phyloP scores from a whole-genome alignment of 2,329 filamentous ascomycete genomes.

The Penicillium decumbens region DNA sequence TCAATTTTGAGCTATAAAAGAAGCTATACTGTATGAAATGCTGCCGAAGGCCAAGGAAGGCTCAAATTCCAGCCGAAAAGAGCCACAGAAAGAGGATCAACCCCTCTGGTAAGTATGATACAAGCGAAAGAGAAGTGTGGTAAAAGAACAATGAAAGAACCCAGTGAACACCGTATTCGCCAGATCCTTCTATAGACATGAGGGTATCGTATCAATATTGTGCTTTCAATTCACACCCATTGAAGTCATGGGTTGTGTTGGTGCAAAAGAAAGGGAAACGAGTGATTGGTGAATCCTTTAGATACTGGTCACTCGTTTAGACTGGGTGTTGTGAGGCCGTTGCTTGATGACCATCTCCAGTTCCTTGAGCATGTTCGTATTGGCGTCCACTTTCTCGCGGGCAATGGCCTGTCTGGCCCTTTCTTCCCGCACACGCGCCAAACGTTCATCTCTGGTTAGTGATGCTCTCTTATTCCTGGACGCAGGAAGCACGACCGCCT shows the following conservation, averaged over 20 bases:
- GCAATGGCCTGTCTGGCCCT: conserved; percentile 66
- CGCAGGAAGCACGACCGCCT: conserved; percentile 74
- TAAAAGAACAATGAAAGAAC: conserved; percentile 7
- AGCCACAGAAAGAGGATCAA: background rate
- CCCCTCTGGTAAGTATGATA: conserved; percentile 1
- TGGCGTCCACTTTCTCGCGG: conserved; percentile 73
- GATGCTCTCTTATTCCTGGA: conserved; percentile 58
- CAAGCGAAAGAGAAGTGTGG: conserved; percentile 11
- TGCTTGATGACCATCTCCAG: conserved; percentile 80
- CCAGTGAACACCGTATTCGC: conserved; percentile 30
- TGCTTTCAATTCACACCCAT: background rate
- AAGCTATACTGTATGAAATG: conserved; percentile 3
- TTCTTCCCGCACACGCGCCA: conserved; percentile 83
- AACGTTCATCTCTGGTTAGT: conserved; percentile 79
- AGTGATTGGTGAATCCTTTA: conserved; percentile 12
- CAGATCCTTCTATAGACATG: conserved; percentile 31
- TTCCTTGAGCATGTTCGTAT: conserved; percentile 84
- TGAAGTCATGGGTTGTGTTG: background rate
- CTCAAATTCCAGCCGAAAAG: background rate
- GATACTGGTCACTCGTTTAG: conserved; percentile 44
- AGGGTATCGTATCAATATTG: conserved; percentile 27
- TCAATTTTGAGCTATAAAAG: background rate
- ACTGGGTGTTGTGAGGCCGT: conserved; percentile 41
- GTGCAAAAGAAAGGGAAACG: background rate
- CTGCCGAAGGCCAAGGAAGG: background rate